Evolutionary conservation across 2,329 filamentous ascomycete species (phyloP).

Genomic region (Pezizomycotina sp.): DNA sequence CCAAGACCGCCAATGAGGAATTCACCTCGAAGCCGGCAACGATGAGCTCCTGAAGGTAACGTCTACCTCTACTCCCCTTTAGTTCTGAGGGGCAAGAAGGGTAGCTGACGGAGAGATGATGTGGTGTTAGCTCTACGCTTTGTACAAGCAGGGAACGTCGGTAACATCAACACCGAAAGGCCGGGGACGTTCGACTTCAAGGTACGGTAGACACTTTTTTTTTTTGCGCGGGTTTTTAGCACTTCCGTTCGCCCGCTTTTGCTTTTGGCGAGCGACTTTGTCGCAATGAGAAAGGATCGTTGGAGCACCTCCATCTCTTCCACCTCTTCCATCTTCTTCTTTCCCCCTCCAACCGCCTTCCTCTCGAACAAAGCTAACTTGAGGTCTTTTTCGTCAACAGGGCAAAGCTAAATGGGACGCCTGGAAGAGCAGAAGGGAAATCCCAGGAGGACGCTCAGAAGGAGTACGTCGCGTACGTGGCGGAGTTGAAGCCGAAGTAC

Average conservation of each 20-base stretch:
- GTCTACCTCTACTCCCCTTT: neutral
- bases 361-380: neutral
- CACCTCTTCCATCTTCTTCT: too few species aligned
- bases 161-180: constrained; percentile 14
- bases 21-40: constrained; percentile 11
- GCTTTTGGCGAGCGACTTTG: too few species aligned
- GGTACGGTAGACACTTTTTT: constrained; percentile 3
- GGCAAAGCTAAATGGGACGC: constrained; percentile 20
- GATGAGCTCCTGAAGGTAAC: constrained; percentile 12
- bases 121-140: constrained; percentile 17
- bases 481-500: constrained; percentile 7
- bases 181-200: constrained; percentile 18
- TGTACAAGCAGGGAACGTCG: constrained; percentile 20
- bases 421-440: constrained; percentile 18
- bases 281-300: too few species aligned
- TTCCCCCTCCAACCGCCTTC: too few species aligned
- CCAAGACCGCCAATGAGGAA: constrained; percentile 2
- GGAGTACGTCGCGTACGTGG: constrained; percentile 15
- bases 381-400: constrained; percentile 2
- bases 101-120: too few species aligned
- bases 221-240: neutral
- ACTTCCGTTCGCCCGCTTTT: neutral
- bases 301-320: too few species aligned
- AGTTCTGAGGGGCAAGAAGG: too few species aligned
- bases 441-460: constrained; percentile 16